phyloP scores from a whole-genome alignment of 495 filamentous ascomycete genomes.

The Talaromyces liani region DNA sequence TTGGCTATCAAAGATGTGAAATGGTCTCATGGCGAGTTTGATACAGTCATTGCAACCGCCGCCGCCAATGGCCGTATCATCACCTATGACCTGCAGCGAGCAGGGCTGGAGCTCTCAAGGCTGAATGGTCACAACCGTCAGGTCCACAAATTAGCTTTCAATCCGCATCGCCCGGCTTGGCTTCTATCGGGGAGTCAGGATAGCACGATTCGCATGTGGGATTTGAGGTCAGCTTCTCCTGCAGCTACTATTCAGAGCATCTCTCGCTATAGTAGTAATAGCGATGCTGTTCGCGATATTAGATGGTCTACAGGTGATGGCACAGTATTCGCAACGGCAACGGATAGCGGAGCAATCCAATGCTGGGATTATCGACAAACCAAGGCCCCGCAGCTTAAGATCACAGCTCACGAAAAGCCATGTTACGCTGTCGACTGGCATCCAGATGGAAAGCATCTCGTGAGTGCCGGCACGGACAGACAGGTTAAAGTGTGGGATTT shows the following conservation, averaged over 20 bases:
- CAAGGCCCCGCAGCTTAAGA: constrained; percentile 55
- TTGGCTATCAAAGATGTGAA: constrained; percentile 78
- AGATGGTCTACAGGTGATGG: constrained; percentile 84
- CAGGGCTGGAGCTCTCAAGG: constrained; percentile 66
- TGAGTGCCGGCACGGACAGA: constrained; percentile 75
- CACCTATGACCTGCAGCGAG: constrained; percentile 72
- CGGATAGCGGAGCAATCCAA: constrained; percentile 75
- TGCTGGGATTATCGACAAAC: constrained; percentile 61
- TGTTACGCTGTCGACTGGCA: constrained; percentile 91
- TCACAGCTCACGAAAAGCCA: constrained; percentile 75
- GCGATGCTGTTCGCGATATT: constrained; percentile 77
- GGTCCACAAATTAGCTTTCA: constrained; percentile 86
- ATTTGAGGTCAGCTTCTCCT: constrained; percentile 49
- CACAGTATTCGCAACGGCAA: constrained; percentile 79
- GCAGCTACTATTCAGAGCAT: constrained; percentile 48
- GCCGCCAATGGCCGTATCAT: constrained; percentile 82
- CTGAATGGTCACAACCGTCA: constrained; percentile 84
- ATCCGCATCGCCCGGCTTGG: constrained; percentile 68
- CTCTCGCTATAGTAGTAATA: constrained; percentile 52
- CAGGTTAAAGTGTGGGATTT: constrained; percentile 92
- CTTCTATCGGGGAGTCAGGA: constrained; percentile 90
- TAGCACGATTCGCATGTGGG: constrained; percentile 78
- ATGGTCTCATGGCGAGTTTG: constrained; percentile 64
- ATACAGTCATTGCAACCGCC: constrained; percentile 70
- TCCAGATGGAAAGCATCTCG: constrained; percentile 83